Base-by-base conservation (phyloP, 192 early-diverging fungal genomes). In the Coemansia sp. region DNA sequence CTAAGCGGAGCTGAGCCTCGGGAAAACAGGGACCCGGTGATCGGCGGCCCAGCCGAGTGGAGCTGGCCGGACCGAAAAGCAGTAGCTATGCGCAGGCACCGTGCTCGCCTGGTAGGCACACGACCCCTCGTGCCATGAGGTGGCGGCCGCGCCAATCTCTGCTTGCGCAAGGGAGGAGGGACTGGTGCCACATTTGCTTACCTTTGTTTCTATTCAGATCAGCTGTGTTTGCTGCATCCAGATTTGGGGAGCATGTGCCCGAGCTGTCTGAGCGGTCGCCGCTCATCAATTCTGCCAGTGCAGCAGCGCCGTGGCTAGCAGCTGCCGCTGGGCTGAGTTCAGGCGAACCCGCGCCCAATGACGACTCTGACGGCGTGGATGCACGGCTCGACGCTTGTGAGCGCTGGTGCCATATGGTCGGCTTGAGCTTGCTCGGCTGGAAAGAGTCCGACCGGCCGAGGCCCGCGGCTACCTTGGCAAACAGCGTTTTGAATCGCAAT, bases 401-500 rank as follows among this genome's bases (percentile, higher is more conserved):
- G 41, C 55, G 57, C 54, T 62, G 70, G 38, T 51, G 70, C 70
- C 63, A 65, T 19, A 65, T 43, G 21, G 63, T 61, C 19, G 40
- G 49, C 37, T 56, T 60, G 53, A 72, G 63, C 46, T 72, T 72
- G 58, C 58, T 56, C 11, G 47, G 63, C 40, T 61, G 58, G 22
- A 40, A 40, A 34, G 63, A 62, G 31, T 65, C 58, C 27, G 70
- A 61, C 18, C 70, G 70, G n/a, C 70, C 58, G 23, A 72, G 70
- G 15, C 58, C 61, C 17, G 63, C 58, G 23, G 70, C 70, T 72
- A 72, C 70, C 65, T 54, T 65, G 53, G 70, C 56, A 50, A 72
- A 49, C 27, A 72, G n/a, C 23, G 50, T 36, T n/a, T 63, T 63
- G 49, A 72, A 50, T 38, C 70, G 70, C 36, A 43, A 42, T 18